Evolutionary conservation across 2,329 filamentous ascomycete genomes (phyloP).

Genomic region (Cladophialophora chaetospira): DNA sequence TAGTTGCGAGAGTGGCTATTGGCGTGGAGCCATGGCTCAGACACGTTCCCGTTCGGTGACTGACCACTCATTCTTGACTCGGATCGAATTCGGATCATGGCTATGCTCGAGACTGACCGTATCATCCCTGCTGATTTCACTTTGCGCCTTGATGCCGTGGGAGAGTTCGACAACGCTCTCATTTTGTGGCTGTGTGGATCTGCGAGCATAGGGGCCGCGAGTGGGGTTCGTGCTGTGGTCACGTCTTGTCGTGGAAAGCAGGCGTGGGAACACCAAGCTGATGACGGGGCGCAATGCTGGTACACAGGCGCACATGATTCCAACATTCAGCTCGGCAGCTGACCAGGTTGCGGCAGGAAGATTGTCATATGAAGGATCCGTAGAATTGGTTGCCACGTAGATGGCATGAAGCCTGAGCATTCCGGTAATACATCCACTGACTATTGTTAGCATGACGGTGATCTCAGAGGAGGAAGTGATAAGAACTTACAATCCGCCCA

Average conservation of each 20-base stretch:
- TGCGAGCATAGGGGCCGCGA: conserved; percentile 11
- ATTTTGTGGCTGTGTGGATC: conserved; percentile 11
- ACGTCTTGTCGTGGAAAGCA: conserved; percentile 35
- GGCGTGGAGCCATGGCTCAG: not conserved
- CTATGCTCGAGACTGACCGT: conserved; percentile 10
- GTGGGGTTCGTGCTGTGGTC: conserved; percentile 12
- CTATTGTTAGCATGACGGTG: conserved; percentile 6
- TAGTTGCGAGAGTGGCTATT: not conserved
- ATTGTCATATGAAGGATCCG: conserved; percentile 41
- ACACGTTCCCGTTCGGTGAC: conserved; percentile 14
- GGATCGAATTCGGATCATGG: conserved; percentile 14
- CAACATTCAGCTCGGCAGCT: conserved; percentile 46
- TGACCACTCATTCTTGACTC: conserved; percentile 23
- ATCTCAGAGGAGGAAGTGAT: not conserved
- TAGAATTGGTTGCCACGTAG: conserved; percentile 44
- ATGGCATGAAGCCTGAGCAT: conserved; percentile 52
- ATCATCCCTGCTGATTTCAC: conserved; percentile 19
- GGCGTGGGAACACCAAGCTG: conserved; percentile 45
- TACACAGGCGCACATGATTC: conserved; percentile 47
- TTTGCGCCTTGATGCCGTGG: conserved; percentile 12
- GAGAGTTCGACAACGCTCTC: conserved; percentile 21
- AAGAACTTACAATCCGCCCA: conserved; percentile 48
- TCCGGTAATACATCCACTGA: conserved; percentile 47
- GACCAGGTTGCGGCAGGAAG: conserved; percentile 50
- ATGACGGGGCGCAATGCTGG: conserved; percentile 46